Base-by-base conservation (phyloP, 1,139 yeast genomes). In the Zygoascus hellenicus region DNA sequence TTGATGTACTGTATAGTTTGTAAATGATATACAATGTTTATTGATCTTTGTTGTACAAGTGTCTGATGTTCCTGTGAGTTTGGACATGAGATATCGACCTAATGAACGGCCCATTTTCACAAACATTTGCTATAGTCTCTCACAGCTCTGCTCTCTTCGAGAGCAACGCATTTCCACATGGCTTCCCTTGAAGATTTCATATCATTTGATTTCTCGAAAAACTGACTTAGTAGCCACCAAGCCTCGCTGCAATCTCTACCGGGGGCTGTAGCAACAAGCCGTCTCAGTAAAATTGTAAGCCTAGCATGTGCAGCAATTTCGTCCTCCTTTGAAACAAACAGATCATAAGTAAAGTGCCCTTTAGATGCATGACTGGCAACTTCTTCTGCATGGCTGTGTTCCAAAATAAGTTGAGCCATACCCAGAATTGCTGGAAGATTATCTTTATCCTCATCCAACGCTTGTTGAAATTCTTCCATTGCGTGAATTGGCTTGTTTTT, bases 131-230 rank as follows among this genome's bases (percentile, higher is more conserved):
- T 45, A 46, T 22, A 62, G 33, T 64, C 65, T 19, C 95, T 72
- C 22, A 83, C 83, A 1, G 90, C 86, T 45, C 85, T 70, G 22
- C 64, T 60, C 56, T 82, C 87, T 58, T 84, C 92, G 54, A 83
- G 70, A 53, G 78, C 81, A 16, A 86, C 76, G 60, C 87, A 76
- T 58, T 70, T 76, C 82, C 90, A 79, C 53, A 85, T 68, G 28
- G 84, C 73, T 45, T 70, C 62, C 26, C 76, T 75, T 49, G 80
- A 72, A 48, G 76, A 69, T 2, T 71, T 66, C 49, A 69, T 70
- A n/a, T 44, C 39, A 58, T 84, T 88, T 41, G 78, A 71, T 26
- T 63, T 67, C 56, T 83, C 92, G 60, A 83, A 83, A 33, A 84
- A 72, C 55, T 75, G 68, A 3, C 89, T 78, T 52, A 87, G 70